These are phyloP conservation scores for Cryptosporidium felis DNA, from an alignment of 169 alveolate species.

Conservation along the genomic window DNA sequence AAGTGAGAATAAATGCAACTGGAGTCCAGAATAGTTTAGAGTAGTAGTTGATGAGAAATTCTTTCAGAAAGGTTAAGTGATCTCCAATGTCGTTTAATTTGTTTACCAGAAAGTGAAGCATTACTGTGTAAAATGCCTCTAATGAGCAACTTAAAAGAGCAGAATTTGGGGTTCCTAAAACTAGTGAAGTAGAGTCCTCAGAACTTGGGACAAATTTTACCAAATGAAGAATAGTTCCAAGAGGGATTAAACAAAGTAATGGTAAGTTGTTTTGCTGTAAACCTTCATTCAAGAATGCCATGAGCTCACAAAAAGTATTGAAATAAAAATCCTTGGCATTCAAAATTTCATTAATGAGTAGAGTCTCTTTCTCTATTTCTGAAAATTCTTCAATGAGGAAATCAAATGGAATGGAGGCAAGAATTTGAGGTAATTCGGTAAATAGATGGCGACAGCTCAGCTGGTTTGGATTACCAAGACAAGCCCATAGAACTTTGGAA, in stretches of 20 bases:
- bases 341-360: neutral
- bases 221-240: neutral
- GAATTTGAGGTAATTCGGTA: slow-evolving; percentile 16
- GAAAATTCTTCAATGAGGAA: slow-evolving; percentile 7
- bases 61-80: neutral
- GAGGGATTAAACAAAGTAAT: slow-evolving; percentile 14
- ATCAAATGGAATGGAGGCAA: neutral
- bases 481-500: neutral
- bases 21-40: slow-evolving; percentile 48
- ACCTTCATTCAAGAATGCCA: neutral
- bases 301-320: neutral
- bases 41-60: slow-evolving; percentile 23
- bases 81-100: neutral
- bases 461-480: slow-evolving; percentile 26
- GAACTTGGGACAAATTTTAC: neutral
- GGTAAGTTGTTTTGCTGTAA: neutral
- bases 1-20: neutral
- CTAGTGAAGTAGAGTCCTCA: neutral
- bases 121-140: slow-evolving; percentile 18
- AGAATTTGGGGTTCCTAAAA: slow-evolving; percentile 20
- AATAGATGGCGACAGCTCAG: slow-evolving; percentile 2
- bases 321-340: neutral
- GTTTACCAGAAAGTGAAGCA: slow-evolving; percentile 3
- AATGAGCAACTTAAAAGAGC: neutral
- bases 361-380: neutral